These are phyloP conservation scores for Phylloporus rhodoxanthus DNA, from an alignment of 768 basidiomycete species.

Conservation along the genomic window DNA sequence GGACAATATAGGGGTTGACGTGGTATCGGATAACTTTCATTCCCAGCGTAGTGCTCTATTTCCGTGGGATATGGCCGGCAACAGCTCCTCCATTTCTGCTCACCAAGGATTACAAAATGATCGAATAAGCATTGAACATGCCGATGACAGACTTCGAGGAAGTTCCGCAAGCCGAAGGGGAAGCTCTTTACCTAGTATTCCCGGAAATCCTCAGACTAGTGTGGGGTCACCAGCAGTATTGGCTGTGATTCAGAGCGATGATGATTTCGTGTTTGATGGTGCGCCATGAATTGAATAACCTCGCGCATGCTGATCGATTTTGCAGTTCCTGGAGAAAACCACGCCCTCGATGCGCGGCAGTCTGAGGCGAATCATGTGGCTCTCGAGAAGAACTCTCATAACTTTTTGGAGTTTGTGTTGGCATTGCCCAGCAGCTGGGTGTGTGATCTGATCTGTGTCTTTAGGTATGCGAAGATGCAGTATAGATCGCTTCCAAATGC, in stretches of 20 bases:
- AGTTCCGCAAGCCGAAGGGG: constrained; percentile 51
- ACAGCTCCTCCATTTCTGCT: constrained; percentile 49
- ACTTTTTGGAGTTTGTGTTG: constrained; percentile 67
- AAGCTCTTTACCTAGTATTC: constrained; percentile 52
- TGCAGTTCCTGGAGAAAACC: constrained; percentile 26
- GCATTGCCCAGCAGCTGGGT: not conserved
- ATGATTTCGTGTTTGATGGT: constrained; percentile 69
- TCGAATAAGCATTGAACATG: constrained; percentile 44
- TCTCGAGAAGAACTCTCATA: constrained; percentile 70
- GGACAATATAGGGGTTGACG: constrained; percentile 44
- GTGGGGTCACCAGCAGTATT: constrained; percentile 46
- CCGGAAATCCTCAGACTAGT: constrained; percentile 37
- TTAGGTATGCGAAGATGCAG: constrained; percentile 77
- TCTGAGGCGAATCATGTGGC: constrained; percentile 52
- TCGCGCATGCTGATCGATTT: constrained; percentile 12
- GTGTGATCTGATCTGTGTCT: constrained; percentile 11
- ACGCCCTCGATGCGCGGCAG: constrained; percentile 42
- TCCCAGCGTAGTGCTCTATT: constrained; percentile 70
- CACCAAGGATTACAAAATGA: constrained; percentile 34
- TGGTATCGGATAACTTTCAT: constrained; percentile 35
- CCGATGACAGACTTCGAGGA: constrained; percentile 49
- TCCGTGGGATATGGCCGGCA: constrained; percentile 80
- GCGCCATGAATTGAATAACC: constrained; percentile 9
- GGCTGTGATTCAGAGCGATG: constrained; percentile 41
- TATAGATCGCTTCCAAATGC: constrained; percentile 49